A percentile compares a stretch with the other conserved stretches of the same genome.
phyloP scores from a whole-genome alignment of 2,329 filamentous ascomycete species.

The Annulohypoxylon truncatum region DNA sequence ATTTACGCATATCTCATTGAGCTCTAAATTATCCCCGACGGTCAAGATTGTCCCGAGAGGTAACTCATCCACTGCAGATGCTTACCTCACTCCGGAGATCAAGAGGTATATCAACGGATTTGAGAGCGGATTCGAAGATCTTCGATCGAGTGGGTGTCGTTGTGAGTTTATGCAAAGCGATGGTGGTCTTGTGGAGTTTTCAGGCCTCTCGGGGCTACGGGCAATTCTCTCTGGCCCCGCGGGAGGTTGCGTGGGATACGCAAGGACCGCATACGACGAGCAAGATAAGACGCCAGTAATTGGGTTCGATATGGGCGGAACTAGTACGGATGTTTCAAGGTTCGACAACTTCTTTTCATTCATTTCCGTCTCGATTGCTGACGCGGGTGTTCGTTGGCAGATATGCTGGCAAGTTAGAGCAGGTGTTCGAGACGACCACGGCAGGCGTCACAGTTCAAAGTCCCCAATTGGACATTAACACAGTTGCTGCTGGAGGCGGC shows the following conservation, averaged over 20 bases:
- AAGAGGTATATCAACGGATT: slow-evolving; percentile 34
- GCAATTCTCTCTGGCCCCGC: slow-evolving; percentile 87
- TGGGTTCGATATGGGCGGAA: slow-evolving; percentile 83
- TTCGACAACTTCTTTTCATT: background rate
- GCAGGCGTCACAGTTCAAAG: slow-evolving; percentile 83
- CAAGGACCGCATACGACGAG: slow-evolving; percentile 71
- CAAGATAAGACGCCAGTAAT: slow-evolving; percentile 76
- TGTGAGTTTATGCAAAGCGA: slow-evolving; percentile 52
- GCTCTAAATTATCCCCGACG: slow-evolving; percentile 33
- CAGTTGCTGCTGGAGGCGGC: slow-evolving; percentile 81
- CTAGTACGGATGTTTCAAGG: slow-evolving; percentile 72
- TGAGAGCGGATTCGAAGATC: slow-evolving; percentile 31
- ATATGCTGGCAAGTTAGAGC: slow-evolving; percentile 59
- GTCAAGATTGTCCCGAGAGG: slow-evolving; percentile 38
- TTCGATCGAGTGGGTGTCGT: slow-evolving; percentile 23
- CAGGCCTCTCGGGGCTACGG: slow-evolving; percentile 76
- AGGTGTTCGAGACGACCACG: slow-evolving; percentile 45
- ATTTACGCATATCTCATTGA: slow-evolving; percentile 34
- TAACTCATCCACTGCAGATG: slow-evolving; percentile 35
- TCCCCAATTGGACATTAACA: slow-evolving; percentile 85
- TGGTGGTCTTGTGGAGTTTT: slow-evolving; percentile 63
- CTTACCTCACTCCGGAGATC: slow-evolving; percentile 40
- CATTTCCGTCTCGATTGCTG: background rate
- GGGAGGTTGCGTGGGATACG: slow-evolving; percentile 80
- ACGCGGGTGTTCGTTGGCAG: background rate